Base-by-base conservation (phyloP, 129 eudicot genomes). In the Arctium minus region DNA sequence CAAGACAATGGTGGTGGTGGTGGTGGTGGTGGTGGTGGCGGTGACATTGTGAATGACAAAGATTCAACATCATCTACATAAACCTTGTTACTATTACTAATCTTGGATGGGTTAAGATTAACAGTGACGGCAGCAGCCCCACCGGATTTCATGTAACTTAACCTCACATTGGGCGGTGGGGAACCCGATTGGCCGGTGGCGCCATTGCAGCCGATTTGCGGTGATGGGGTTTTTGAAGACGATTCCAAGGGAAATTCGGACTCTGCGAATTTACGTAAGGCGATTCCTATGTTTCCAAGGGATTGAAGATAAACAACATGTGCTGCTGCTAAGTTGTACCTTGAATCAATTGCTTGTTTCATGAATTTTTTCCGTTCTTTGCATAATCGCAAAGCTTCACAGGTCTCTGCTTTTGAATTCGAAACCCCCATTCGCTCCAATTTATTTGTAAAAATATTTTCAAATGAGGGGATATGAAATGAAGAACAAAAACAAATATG, bases 321-420 rank as follows among this genome's bases (percentile, higher is more conserved):
- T 3, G 97, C 92, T 13, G 98, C 97, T 72, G 97, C 97, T 75
- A 92, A 87, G 77, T 85, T 86, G 83, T 88, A 95, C 84, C 98
- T 87, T 13, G 97, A 91, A 87, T 95, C 97, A 31, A 91, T 86
- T 0, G 98, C 98, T 88, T 88, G 94, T 75, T 92, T 95, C 12
- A 92, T 88, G 81, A 89, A 88, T 60, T 75, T 88, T 69, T 90
- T 91, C 82, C 98, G 74, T 77, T 85, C 91, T 84, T 87, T 92
- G 81, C 98, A 95, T 76, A 95, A 89, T 17, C 82, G 83, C 79
- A 95, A 39, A 33, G 98, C 97, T 31, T 79, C 87, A 69, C 91
- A 88, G 39, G 87, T 88, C 80, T 95, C 97, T 11, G 85, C 9
- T 86, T 92, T 95, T 4, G 97, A 95, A 83, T 79, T 89, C 17